Evolutionary conservation across 805 yeast species (phyloP).

Genomic region (Kodamaea restingae): DNA sequence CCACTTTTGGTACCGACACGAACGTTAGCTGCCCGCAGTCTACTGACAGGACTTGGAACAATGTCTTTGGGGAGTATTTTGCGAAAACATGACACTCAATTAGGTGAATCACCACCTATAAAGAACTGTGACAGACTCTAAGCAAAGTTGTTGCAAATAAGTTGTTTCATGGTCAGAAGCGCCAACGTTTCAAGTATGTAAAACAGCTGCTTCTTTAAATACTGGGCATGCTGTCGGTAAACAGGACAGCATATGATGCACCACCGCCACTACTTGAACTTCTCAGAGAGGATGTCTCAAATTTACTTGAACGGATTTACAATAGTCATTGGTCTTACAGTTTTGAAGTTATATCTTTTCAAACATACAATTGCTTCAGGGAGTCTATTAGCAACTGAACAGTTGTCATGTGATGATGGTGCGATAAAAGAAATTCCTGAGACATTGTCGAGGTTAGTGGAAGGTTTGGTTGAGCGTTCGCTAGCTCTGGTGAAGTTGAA

Average conservation of each 20-base stretch:
- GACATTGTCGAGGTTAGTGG: slow-evolving; percentile 52
- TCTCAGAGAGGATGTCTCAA: slow-evolving; percentile 57
- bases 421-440: slow-evolving; percentile 49
- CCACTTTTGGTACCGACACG: slow-evolving; percentile 9
- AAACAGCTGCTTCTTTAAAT: not conserved
- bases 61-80: no score
- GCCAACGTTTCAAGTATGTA: no score
- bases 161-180: no score
- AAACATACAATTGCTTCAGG: slow-evolving; percentile 41
- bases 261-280: slow-evolving; percentile 35
- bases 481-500: slow-evolving; percentile 48
- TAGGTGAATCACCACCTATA: not conserved
- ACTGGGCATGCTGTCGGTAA: no score
- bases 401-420: slow-evolving; percentile 26
- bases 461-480: slow-evolving; percentile 44
- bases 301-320: slow-evolving; percentile 65
- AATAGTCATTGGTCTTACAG: slow-evolving; percentile 48
- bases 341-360: slow-evolving; percentile 61
- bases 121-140: no score
- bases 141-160: no score
- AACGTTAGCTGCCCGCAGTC: not conserved
- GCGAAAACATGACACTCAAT: no score
- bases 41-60: no score
- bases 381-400: slow-evolving; percentile 33
- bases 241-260: not conserved